A percentile compares a stretch with the other conserved stretches of the same genome.
Conservation (phyloP, 805 yeast genomes). For the Jamesozyma piceae region DNA sequence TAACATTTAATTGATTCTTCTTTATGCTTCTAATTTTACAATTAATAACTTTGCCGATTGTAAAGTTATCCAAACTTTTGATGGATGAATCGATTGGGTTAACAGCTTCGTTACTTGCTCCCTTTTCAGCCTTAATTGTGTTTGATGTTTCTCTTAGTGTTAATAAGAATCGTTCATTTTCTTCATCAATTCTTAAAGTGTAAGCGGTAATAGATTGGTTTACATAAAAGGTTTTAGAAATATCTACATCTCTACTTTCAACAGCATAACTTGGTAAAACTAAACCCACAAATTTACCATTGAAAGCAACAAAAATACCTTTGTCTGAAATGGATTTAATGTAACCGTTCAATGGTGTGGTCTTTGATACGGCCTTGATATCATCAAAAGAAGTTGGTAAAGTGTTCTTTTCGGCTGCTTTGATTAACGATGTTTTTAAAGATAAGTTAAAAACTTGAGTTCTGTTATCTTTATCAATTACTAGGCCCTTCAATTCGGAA, state of each 20-base stretch:
- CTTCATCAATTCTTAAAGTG: conserved; percentile 60
- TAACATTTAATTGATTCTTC: conserved; percentile 64
- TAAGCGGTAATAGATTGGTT: conserved; percentile 66
- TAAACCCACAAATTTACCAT: conserved; percentile 71
- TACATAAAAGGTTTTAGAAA: conserved; percentile 44
- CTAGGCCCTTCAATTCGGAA: conserved; percentile 45
- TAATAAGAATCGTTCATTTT: conserved; percentile 59
- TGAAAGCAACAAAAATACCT: conserved; percentile 81
- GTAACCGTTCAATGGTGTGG: conserved; percentile 54
- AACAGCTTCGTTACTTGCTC: conserved; percentile 23
- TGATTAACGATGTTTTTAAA: conserved; percentile 56
- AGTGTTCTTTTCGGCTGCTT: conserved; percentile 43
- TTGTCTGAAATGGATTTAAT: conserved; percentile 66
- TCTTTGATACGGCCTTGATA: conserved; percentile 36
- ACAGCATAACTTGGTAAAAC: conserved; percentile 67
- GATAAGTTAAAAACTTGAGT: conserved; percentile 54
- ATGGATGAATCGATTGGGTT: conserved; percentile 56
- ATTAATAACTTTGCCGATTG: conserved; percentile 52
- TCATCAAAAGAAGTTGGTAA: conserved; percentile 58
- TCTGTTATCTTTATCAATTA: conserved; percentile 57
- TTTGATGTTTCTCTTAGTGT: conserved; percentile 39
- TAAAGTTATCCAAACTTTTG: conserved; percentile 40
- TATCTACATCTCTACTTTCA: conserved; percentile 43
- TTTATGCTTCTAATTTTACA: conserved; percentile 56
- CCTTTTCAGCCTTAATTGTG: conserved; percentile 7